phyloP scores from a whole-genome alignment of 768 basidiomycete genomes.

The Termitomyces sp. region DNA sequence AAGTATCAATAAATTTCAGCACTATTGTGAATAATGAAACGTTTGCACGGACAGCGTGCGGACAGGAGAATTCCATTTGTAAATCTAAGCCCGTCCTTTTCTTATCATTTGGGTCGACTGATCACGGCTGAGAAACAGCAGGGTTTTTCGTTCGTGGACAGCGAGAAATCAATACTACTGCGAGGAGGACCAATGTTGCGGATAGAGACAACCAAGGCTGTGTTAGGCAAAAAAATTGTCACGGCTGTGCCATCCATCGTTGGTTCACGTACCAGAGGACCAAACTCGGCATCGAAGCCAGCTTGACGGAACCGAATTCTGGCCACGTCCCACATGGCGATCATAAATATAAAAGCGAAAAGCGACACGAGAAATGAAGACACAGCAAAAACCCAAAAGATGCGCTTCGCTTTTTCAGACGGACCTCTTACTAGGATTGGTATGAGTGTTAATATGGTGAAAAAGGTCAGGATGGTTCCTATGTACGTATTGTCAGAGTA shows the following conservation, averaged over 20 bases:
- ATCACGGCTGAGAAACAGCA: neutral
- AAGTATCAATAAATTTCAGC: too few species aligned
- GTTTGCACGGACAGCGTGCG: neutral
- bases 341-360: conserved; percentile 31
- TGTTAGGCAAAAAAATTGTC: neutral
- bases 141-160: neutral
- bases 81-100: neutral
- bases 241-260: neutral
- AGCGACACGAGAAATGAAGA: conserved; percentile 22
- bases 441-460: conserved; percentile 23
- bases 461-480: conserved; percentile 25
- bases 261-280: conserved; percentile 26
- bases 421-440: conserved; percentile 16
- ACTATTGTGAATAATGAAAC: neutral
- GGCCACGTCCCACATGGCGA: conserved; percentile 28
- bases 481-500: neutral
- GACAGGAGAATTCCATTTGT: neutral
- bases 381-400: conserved; percentile 22
- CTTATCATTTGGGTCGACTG: neutral
- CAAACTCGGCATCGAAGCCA: conserved; percentile 27
- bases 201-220: conserved; percentile 32
- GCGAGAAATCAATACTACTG: conserved; percentile 13
- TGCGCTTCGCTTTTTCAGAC: conserved; percentile 18
- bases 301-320: conserved; percentile 24
- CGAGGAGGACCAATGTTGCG: conserved; percentile 22